These are phyloP conservation scores for Anacardium occidentale DNA, from an alignment of 345 rosid species.

Conservation along the genomic window DNA sequence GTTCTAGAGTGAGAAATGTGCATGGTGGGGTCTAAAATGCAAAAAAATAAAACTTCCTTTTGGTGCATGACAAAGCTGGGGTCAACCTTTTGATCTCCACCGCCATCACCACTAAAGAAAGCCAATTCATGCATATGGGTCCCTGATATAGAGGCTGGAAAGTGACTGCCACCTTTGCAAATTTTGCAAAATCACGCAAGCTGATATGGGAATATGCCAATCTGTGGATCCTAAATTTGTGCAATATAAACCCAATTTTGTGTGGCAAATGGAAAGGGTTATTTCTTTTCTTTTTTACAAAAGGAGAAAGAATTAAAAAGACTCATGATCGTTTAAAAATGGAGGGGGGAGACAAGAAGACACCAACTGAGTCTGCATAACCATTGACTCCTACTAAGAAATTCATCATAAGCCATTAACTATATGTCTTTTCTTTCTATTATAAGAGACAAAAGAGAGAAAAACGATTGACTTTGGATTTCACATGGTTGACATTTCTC, in stretches of 20 bases:
- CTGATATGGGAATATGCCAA: conserved; percentile 23
- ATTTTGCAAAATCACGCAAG: conserved; percentile 39
- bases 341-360: conserved; percentile 50
- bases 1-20: conserved; percentile 38
- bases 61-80: conserved; percentile 51
- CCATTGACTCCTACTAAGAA: conserved; percentile 40
- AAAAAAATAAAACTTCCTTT: conserved; percentile 24
- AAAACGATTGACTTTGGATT: conserved; percentile 46
- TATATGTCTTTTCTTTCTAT: conserved; percentile 9
- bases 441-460: conserved; percentile 19
- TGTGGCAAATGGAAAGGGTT: conserved; percentile 1
- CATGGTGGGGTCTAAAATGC: conserved; percentile 30
- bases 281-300: neutral
- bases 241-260: conserved; percentile 14
- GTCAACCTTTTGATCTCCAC: conserved; percentile 8
- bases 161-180: conserved; percentile 24
- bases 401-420: conserved; percentile 39
- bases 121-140: conserved; percentile 18
- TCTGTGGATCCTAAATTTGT: conserved; percentile 21
- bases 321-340: conserved; percentile 22
- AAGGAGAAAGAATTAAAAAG: conserved; percentile 7
- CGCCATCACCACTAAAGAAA: neutral
- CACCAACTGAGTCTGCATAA: conserved; percentile 41
- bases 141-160: conserved; percentile 26
- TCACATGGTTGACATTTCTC: conserved; percentile 37